phyloP scores from a whole-genome alignment of 805 yeast species.

The Cyberlindnera mycetangii region DNA sequence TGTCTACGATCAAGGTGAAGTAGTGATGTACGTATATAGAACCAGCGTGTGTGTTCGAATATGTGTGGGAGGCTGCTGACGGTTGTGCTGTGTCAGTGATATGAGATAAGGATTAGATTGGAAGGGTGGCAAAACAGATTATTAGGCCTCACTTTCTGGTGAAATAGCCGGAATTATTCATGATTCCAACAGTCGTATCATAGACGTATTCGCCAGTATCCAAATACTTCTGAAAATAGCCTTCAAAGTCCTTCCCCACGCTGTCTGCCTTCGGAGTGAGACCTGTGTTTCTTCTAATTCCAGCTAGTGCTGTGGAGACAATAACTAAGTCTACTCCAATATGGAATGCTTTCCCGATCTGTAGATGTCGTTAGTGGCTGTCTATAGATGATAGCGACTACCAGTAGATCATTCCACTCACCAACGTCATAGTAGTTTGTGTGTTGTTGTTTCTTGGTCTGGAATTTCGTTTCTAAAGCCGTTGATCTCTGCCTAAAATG shows the following conservation, averaged over 20 bases:
- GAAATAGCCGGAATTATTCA: slow-evolving; percentile 74
- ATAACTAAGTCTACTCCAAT: slow-evolving; percentile 56
- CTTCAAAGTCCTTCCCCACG: slow-evolving; percentile 42
- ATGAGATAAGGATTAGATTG: too few species aligned
- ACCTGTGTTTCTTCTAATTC: slow-evolving; percentile 71
- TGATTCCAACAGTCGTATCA: slow-evolving; percentile 66
- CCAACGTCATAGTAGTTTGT: not conserved
- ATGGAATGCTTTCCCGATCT: slow-evolving; percentile 57
- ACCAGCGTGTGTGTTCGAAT: not conserved
- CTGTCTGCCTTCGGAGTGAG: slow-evolving; percentile 53
- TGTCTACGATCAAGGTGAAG: not conserved
- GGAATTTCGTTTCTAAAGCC: too few species aligned
- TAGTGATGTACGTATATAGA: not conserved
- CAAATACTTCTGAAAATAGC: slow-evolving; percentile 63
- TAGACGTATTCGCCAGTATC: slow-evolving; percentile 82
- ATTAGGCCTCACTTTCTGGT: slow-evolving; percentile 42
- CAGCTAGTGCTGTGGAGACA: slow-evolving; percentile 66
- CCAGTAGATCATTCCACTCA: not conserved
- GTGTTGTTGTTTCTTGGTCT: too few species aligned
- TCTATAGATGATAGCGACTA: not conserved
- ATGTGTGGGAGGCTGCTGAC: not conserved
- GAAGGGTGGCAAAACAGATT: not conserved
- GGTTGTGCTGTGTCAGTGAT: too few species aligned
- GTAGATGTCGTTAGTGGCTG: not conserved
- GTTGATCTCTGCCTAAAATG: too few species aligned